phyloP scores from a whole-genome alignment of 179 eudicot genomes.

The Actinidia chinensis region DNA sequence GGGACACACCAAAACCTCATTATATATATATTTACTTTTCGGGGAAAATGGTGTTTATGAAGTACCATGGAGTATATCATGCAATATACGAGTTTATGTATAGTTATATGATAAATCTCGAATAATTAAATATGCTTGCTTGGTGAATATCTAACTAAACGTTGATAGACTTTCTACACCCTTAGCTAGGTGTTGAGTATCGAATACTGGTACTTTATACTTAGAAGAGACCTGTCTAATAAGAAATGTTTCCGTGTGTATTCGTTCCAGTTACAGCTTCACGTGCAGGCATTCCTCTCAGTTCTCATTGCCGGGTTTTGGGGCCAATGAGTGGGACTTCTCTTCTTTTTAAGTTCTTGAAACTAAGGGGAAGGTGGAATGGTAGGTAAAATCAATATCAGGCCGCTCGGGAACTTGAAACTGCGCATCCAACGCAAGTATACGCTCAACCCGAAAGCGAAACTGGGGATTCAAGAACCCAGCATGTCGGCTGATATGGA shows the following conservation, averaged over 20 bases:
- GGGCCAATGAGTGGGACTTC: slow-evolving; percentile 72
- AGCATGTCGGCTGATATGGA: slow-evolving; percentile 13
- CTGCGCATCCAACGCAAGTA: slow-evolving; percentile 20
- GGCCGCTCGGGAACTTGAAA: slow-evolving; percentile 29
- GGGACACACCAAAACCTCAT: neutral
- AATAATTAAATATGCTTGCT: neutral
- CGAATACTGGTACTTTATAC: too few relatives aligned
- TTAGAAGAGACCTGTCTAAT: too few relatives aligned
- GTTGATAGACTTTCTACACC: neutral
- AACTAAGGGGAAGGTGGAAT: slow-evolving; percentile 55
- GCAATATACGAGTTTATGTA: too few relatives aligned
- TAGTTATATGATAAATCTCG: too few relatives aligned
- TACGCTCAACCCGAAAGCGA: slow-evolving; percentile 20
- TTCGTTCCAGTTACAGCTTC: slow-evolving; percentile 42
- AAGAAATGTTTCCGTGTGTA: neutral
- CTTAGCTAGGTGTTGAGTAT: neutral
- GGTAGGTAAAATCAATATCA: slow-evolving; percentile 28
- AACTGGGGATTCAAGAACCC: slow-evolving; percentile 11
- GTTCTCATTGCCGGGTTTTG: slow-evolving; percentile 83
- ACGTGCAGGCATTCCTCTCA: slow-evolving; percentile 64
- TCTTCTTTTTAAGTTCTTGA: slow-evolving; percentile 48
- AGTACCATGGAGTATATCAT: too few relatives aligned
- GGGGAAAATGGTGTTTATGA: neutral
- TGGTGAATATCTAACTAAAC: neutral
- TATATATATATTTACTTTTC: neutral